A percentile compares a stretch with the other conserved stretches of the same genome.
Conservation (phyloP, 768 basidiomycete genomes). For the Termitomyces sp. region DNA sequence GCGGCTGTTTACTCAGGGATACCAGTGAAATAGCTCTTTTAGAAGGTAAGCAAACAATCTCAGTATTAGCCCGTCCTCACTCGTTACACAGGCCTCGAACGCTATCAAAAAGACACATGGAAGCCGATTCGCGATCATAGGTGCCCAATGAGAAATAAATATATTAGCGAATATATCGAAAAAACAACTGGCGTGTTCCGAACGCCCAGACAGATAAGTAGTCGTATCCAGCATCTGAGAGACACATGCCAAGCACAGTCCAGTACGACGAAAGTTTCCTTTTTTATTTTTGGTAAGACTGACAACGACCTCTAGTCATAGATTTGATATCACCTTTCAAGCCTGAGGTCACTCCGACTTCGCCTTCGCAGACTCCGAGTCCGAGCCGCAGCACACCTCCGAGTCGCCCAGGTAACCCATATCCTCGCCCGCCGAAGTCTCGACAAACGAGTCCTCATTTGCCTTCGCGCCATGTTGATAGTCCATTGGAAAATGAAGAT, state of each 20-base stretch:
- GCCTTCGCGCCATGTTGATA: background rate
- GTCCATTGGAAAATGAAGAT: background rate
- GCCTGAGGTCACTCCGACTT: constrained; percentile 5
- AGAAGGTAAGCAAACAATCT: constrained; percentile 33
- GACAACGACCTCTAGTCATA: background rate
- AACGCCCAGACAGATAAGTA: constrained; percentile 58
- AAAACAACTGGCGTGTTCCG: constrained; percentile 46
- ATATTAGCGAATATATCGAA: constrained; percentile 58
- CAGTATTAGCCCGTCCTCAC: background rate
- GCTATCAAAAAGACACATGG: constrained; percentile 46
- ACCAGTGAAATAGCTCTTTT: constrained; percentile 46
- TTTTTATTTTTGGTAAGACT: background rate
- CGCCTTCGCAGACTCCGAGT: constrained; percentile 7
- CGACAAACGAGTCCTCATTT: background rate
- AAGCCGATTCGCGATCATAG: constrained; percentile 46
- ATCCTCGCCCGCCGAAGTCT: constrained; percentile 5
- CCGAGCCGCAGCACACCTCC: constrained; percentile 16
- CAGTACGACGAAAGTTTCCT: background rate
- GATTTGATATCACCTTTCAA: constrained; percentile 20
- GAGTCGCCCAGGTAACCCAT: constrained; percentile 17
- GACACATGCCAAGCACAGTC: constrained; percentile 41
- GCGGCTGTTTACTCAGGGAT: background rate
- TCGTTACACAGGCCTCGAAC: constrained; percentile 40
- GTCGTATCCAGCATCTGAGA: constrained; percentile 52
- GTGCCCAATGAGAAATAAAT: constrained; percentile 58